Evolutionary conservation across 257 asterid genomes (phyloP).

Genomic region (Coffea eugenioides): DNA sequence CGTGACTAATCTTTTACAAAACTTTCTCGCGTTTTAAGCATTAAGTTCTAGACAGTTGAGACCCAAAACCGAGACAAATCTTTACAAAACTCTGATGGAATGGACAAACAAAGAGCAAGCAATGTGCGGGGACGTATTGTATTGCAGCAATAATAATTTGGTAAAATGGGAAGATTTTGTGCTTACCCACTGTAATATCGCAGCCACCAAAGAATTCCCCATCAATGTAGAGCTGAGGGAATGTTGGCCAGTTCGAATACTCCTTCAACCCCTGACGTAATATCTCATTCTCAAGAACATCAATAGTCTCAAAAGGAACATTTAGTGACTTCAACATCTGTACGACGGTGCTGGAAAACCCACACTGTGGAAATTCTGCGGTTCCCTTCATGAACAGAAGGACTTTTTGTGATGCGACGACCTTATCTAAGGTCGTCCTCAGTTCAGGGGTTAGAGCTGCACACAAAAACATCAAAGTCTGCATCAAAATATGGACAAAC

Average conservation of each 20-base stretch:
- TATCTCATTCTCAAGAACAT: constrained; percentile 72
- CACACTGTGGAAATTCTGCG: constrained; percentile 89
- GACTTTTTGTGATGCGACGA: constrained; percentile 70
- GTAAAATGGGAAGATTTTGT: not conserved
- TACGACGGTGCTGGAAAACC: constrained; percentile 81
- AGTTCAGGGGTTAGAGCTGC: constrained; percentile 78
- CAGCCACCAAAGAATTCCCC: constrained; percentile 97
- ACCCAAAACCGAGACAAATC: not conserved
- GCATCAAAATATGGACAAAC: not conserved
- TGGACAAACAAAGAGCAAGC: not conserved
- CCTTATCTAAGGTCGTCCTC: constrained; percentile 73
- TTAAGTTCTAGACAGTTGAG: too few relatives aligned
- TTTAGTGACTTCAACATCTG: constrained; percentile 70
- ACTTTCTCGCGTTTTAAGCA: too few relatives aligned
- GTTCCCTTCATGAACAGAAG: constrained; percentile 91
- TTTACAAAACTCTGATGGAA: not conserved
- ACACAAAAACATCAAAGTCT: not conserved
- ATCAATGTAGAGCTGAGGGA: constrained; percentile 82
- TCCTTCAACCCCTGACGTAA: constrained; percentile 86
- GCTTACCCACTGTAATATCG: constrained; percentile 74
- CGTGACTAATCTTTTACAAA: too few relatives aligned
- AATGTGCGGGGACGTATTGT: not conserved
- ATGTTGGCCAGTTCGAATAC: constrained; percentile 93
- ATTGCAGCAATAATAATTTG: not conserved
- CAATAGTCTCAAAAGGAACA: constrained; percentile 70